phyloP scores from a whole-genome alignment of 169 alveolate species.

The Plasmodium relictum region DNA sequence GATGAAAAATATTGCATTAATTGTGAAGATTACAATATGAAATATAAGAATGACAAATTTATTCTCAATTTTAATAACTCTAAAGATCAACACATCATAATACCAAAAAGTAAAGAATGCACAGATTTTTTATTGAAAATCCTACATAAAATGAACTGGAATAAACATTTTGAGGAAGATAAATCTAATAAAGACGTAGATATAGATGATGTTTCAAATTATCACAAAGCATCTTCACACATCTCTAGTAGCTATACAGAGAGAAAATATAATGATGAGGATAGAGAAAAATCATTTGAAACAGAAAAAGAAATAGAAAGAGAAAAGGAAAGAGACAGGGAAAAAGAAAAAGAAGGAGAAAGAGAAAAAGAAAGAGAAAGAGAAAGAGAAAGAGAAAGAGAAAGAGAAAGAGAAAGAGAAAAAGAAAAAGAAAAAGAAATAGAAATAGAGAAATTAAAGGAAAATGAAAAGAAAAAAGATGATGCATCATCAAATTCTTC shows the following conservation, averaged over 20 bases:
- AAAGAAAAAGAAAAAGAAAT: neutral
- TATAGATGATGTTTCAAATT: neutral
- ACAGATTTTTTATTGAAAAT: conserved; percentile 20
- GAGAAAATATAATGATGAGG: conserved; percentile 2
- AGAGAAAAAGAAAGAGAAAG: neutral
- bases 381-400: neutral
- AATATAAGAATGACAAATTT: conserved; percentile 51
- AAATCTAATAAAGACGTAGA: neutral
- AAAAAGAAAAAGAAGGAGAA: neutral
- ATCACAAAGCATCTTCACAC: conserved; percentile 14
- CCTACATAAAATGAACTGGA: conserved; percentile 56
- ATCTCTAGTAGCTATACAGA: neutral
- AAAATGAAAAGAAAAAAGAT: conserved; percentile 2
- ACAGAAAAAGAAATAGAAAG: neutral
- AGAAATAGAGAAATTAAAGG: neutral
- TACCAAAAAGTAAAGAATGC: conserved; percentile 56
- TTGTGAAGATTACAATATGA: conserved; percentile 47
- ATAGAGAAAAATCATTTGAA: conserved; percentile 1
- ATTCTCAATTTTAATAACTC: conserved; percentile 40
- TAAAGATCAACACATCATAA: conserved; percentile 66
- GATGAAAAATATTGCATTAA: conserved; percentile 17
- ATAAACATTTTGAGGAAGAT: neutral
- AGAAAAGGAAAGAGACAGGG: conserved; percentile 4
- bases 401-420: neutral
- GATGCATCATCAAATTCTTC: conserved; percentile 1